Evolutionary conservation across 2,329 filamentous ascomycete species (phyloP), one percentile per base, ranked within the genome.

Genomic region (Penicillium sp.): DNA sequence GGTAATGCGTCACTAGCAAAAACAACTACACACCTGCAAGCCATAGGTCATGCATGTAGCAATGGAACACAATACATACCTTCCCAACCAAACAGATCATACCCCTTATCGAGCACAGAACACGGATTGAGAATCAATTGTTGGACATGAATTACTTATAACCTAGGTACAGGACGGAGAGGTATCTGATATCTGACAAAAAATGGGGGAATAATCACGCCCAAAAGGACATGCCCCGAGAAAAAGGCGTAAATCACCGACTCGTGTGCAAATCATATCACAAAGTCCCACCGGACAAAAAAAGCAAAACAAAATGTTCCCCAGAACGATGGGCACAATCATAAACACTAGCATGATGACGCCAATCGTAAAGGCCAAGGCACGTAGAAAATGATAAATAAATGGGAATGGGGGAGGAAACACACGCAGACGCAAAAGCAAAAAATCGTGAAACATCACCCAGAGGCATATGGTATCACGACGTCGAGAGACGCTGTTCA

Each of bases 171-270:
- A 74, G 66, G 59, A 63, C 59, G 67, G 65, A 69, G 70, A 75
- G 73, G 72, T 75, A 75, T 74, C 72, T 74, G 71, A 68, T 75
- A 75, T 74, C 72, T 74, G 71, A 68, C 68, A 70, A 59, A 26
- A 26, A 38, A 40, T 6, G 13, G 28, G n/a, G n/a, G 22, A 37
- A 25, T 25, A 16, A 30, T 6, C 61, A 49, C 28, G 2, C 22
- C 51, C 59, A 61, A 58, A 58, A 58, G 58, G 61, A 65, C 52
- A 67, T 60, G 59, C 59, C 63, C 30, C 16, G 38, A n/a, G 16
- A 7, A n/a, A n/a, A 38, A 16, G 51, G 42, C 61, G 52, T 19
- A 64, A 42, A 51, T 52, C 52, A 52, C 52, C 48, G 42, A 53
- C 28, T 58, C 28, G 38, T 55, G 56, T 52, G 55, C 40, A 62